Percentiles rank a stretch among this genome's conserved stretches.
phyloP scores from a whole-genome alignment of 2,329 filamentous ascomycete species.

The Teratosphaeria viscida region DNA sequence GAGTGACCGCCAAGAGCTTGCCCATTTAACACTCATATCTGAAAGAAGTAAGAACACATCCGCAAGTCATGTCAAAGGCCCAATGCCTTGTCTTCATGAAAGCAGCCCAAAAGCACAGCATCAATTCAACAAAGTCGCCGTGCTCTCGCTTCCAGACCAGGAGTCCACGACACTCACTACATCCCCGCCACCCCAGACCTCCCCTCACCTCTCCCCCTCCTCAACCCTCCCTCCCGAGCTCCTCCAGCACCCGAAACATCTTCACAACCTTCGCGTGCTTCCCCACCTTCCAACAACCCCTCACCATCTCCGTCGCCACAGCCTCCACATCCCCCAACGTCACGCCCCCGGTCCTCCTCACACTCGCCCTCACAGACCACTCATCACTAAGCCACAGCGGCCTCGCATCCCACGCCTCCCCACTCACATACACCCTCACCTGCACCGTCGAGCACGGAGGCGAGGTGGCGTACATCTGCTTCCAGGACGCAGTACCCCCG shows the following conservation, averaged over 20 bases:
- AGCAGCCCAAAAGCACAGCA: conserved; percentile 42
- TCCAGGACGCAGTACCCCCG: background rate
- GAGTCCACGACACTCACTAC: too few species aligned
- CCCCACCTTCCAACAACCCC: background rate
- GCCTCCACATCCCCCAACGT: background rate
- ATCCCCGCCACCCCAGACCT: background rate
- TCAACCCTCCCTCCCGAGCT: background rate
- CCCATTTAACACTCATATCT: background rate
- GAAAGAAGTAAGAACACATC: background rate
- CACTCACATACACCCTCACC: background rate
- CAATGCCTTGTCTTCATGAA: background rate
- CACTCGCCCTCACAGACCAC: background rate
- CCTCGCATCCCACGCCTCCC: background rate
- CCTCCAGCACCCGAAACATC: background rate
- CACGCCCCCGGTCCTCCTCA: background rate
- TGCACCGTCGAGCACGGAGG: background rate
- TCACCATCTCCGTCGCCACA: background rate
- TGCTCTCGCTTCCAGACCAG: too few species aligned
- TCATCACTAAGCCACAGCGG: background rate
- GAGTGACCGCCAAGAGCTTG: background rate
- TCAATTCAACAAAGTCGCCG: too few species aligned
- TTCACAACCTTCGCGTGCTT: background rate
- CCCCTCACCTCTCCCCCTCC: too few species aligned
- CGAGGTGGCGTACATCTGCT: background rate
- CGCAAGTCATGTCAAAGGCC: background rate